These are phyloP conservation scores for Hypomyces perniciosus DNA, from an alignment of 2,329 filamentous ascomycete genomes.

Conservation along the genomic window DNA sequence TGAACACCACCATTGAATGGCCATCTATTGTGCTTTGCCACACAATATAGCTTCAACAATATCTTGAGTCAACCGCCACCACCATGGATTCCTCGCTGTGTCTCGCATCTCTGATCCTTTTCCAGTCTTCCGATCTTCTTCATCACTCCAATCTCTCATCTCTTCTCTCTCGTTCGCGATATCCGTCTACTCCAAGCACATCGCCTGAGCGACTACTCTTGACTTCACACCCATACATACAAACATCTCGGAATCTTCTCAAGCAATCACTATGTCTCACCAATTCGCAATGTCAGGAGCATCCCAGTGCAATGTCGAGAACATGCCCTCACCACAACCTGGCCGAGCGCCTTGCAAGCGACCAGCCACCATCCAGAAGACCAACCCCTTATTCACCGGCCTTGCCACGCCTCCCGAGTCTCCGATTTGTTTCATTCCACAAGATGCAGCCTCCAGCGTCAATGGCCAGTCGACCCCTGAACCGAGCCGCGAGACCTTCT, in stretches of 20 bases:
- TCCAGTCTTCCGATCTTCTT: not conserved
- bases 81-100: not conserved
- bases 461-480: not conserved
- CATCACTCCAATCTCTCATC: not conserved
- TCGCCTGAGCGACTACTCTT: not conserved
- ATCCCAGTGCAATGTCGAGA: not conserved
- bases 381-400: slow-evolving; percentile 6
- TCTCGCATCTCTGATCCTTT: not conserved
- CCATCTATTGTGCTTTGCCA: slow-evolving; percentile 5
- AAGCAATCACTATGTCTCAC: slow-evolving; percentile 1
- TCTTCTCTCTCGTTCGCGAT: not conserved
- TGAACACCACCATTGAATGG: not conserved
- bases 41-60: not conserved
- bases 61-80: not conserved
- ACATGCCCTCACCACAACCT: not conserved
- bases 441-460: not conserved
- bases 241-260: not conserved
- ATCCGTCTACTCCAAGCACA: not conserved
- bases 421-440: slow-evolving; percentile 2
- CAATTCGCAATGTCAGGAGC: not conserved
- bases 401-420: slow-evolving; percentile 18
- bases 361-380: slow-evolving; percentile 1
- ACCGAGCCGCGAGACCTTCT: not conserved
- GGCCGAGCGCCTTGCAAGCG: not conserved
- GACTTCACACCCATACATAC: not conserved